Base-by-base conservation (phyloP, 768 basidiomycete genomes). In the Sarcomyxa edulis region DNA sequence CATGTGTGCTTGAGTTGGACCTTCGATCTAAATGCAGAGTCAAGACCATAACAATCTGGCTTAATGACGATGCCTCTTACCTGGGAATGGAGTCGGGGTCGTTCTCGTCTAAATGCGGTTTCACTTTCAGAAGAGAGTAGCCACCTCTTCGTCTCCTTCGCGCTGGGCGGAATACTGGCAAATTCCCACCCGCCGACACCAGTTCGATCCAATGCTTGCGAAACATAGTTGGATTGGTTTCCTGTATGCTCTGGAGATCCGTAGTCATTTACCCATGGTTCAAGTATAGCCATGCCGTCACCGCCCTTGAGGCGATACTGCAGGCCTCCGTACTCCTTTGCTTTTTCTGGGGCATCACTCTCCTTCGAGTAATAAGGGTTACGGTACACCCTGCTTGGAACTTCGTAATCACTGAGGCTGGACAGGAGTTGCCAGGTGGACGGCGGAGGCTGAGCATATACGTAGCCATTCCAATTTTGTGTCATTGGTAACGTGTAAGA, bases 281-380 rank as follows among this genome's bases (percentile, higher is more conserved):
- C 71, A 7, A 94, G 62, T 23, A 60, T 60, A 16, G 59, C 53
- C 8, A 87, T 61, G 6, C 77, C 74, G 27, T 72, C 65, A 1
- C 74, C 76, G 4, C 85, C 81, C 48, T 81, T 80, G 15, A 94
- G 62, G 27, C 66, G 65, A 56, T 84, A 94, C n/a, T 74, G 51
- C 1, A 88, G 57, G 0, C 92, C 93, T 15, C 80, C 91, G 55
- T 83, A 93, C 61, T 90, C 84, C 49, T 78, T 71, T 3, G 81
- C 60, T n/a, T 64, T 60, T 22, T 70, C 69, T 1, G 91, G 84
- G 0, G 81, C 71, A 53, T 98, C 95, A 4, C 49, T 48, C 16
- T 69, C 67, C 35, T 76, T 74, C 5, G 88, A 90, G 53, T 90
- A 99, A 58, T 74, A 83, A 0, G 94, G 87, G n/a, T 74, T 64